phyloP scores from a whole-genome alignment of 1,284 basidiomycete species.

The Calocybe gambosa region DNA sequence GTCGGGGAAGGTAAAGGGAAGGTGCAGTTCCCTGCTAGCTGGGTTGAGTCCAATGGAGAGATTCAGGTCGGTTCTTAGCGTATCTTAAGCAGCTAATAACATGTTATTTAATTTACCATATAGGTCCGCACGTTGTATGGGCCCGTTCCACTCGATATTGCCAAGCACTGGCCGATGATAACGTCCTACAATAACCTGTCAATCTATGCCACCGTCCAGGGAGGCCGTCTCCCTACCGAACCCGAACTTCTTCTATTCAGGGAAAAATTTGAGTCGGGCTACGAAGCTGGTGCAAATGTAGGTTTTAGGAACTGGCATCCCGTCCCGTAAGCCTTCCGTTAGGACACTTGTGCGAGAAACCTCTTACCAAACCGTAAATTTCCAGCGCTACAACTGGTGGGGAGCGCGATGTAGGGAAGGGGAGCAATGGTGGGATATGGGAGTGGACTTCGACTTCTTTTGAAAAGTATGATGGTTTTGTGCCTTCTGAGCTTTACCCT shows the following conservation, averaged over 20 bases:
- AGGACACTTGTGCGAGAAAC: constrained; percentile 13
- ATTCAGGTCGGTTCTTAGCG: constrained; percentile 35
- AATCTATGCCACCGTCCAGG: constrained; percentile 76
- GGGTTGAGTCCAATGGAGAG: constrained; percentile 50
- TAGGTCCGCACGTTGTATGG: constrained; percentile 86
- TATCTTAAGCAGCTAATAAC: not conserved
- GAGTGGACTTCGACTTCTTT: constrained; percentile 92
- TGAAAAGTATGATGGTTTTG: constrained; percentile 70
- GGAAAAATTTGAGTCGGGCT: constrained; percentile 63
- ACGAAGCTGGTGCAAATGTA: constrained; percentile 71
- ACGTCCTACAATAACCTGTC: constrained; percentile 78
- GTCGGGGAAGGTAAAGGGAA: constrained; percentile 30
- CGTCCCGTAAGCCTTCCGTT: constrained; percentile 57
- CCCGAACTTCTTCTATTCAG: constrained; percentile 79
- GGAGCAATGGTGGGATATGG: constrained; percentile 96
- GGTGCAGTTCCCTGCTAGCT: constrained; percentile 58
- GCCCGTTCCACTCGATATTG: constrained; percentile 71
- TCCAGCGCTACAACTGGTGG: constrained; percentile 57
- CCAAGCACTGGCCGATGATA: constrained; percentile 82
- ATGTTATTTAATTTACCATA: constrained; percentile 1
- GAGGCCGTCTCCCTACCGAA: constrained; percentile 89
- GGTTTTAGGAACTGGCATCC: constrained; percentile 95
- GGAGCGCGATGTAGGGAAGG: constrained; percentile 40
- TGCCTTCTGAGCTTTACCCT: constrained; percentile 74
- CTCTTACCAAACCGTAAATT: not conserved